Percentiles rank a stretch among this genome's conserved stretches.
Evolutionary conservation across 352 stramenopile genomes (phyloP).

Genomic region (Phytophthora hybrid): DNA sequence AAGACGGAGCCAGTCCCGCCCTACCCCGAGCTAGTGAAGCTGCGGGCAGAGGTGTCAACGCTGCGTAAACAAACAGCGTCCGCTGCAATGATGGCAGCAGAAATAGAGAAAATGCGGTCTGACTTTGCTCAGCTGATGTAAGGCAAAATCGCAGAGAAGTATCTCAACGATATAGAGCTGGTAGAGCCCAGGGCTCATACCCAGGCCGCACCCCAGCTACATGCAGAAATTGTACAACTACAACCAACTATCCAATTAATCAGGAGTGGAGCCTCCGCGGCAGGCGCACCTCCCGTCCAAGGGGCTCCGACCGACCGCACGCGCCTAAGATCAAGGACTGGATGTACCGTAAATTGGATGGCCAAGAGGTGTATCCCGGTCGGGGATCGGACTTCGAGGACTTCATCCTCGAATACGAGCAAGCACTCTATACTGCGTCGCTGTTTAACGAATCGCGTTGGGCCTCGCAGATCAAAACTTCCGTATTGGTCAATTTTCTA

Average conservation of each 20-base stretch:
- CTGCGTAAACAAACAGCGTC: no score
- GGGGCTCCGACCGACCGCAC: not conserved
- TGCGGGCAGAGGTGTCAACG: no score
- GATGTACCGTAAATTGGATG: slow-evolving; percentile 2
- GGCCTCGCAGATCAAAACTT: no score
- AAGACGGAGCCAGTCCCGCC: no score
- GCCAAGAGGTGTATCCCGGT: slow-evolving; percentile 6
- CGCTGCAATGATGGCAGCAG: no score
- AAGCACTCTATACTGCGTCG: not conserved
- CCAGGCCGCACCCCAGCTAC: not conserved
- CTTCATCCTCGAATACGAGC: slow-evolving; percentile 18
- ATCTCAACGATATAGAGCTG: not conserved
- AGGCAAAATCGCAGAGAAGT: not conserved
- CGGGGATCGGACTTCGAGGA: slow-evolving; percentile 10
- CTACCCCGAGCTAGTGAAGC: no score
- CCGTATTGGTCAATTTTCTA: no score
- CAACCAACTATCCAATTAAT: not conserved
- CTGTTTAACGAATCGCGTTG: slow-evolving; percentile 5
- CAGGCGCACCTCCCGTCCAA: not conserved
- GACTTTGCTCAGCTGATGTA: slow-evolving; percentile 4
- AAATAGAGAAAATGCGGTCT: no score
- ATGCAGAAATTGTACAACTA: slow-evolving; percentile 3
- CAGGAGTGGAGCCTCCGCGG: no score
- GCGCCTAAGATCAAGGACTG: not conserved
- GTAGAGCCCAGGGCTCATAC: not conserved